Percentiles rank a stretch among this genome's conserved stretches.
Conservation (phyloP, 2,329 filamentous ascomycete species). For the Colletotrichum sp. region DNA sequence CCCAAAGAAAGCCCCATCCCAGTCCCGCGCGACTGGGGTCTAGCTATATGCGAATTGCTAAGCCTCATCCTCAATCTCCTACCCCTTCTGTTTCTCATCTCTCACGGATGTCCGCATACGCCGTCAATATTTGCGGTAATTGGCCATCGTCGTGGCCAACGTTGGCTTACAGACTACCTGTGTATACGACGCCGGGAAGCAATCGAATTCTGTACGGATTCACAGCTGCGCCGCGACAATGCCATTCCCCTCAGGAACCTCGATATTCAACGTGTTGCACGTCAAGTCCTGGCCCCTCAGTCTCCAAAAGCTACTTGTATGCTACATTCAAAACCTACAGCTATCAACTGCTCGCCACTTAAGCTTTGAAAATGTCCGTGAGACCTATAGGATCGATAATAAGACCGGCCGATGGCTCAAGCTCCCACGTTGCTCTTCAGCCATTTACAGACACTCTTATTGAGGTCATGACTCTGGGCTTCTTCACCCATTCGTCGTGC, state of each 20-base stretch:
- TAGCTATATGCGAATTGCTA: background rate
- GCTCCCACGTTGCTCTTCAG: background rate
- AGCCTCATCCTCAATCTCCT: background rate
- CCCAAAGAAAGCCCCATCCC: background rate
- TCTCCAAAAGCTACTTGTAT: background rate
- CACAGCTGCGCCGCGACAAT: background rate
- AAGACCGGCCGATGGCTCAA: background rate
- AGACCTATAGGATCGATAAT: background rate
- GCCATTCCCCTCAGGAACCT: background rate
- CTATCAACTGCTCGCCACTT: conserved; percentile 7
- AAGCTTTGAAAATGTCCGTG: conserved; percentile 9
- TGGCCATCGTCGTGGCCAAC: background rate
- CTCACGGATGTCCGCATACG: conserved; percentile 1
- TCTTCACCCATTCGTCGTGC: background rate
- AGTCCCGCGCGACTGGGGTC: background rate
- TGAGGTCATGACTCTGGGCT: background rate
- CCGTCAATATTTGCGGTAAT: background rate
- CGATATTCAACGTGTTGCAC: background rate
- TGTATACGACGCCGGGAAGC: background rate
- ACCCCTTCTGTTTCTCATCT: background rate
- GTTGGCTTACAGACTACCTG: background rate
- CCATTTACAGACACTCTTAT: background rate
- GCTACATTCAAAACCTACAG: background rate
- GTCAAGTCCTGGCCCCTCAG: background rate
- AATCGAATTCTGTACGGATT: background rate